phyloP scores from a whole-genome alignment of 768 basidiomycete genomes.

The Leccinum broughii region DNA sequence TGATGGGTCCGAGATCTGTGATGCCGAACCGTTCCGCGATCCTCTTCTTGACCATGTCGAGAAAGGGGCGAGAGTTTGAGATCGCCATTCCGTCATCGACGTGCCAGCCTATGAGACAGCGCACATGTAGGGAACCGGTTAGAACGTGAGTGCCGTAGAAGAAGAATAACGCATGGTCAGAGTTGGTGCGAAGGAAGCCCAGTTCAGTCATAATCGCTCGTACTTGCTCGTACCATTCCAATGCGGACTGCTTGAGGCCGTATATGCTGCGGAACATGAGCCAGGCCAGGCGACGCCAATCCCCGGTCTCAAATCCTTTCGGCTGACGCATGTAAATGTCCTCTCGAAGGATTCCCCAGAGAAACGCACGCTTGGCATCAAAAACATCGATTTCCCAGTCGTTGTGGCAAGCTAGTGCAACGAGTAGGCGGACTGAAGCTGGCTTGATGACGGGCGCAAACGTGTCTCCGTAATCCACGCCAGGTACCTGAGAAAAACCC shows the following conservation, averaged over 20 bases:
- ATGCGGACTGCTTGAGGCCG: no score
- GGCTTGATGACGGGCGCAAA: background rate
- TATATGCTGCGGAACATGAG: no score
- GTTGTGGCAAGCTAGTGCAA: accelerated
- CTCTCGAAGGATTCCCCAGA: background rate
- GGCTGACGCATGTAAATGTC: background rate
- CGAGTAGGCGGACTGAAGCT: background rate
- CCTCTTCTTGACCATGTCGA: background rate
- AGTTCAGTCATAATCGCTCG: background rate
- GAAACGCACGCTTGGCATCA: background rate
- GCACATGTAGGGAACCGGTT: background rate
- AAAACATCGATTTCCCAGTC: background rate
- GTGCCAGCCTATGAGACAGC: background rate
- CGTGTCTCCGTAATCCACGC: background rate
- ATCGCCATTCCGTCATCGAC: background rate
- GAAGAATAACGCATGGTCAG: background rate
- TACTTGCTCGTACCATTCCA: background rate
- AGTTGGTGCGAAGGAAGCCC: background rate
- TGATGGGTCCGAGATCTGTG: background rate
- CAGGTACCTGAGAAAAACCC: background rate
- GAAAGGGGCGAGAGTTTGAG: background rate
- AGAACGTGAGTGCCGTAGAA: background rate
- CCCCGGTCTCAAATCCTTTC: background rate
- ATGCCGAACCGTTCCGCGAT: background rate
- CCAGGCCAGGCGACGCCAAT: no score